Conservation (phyloP, 306 rosid genomes). For the Medicago truncatula region MtrunA17r5.0-ANR NC_053045.1:34048001-34048500, state of each 20-base stretch:
- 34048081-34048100: background rate
- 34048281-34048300: constrained; percentile 92
- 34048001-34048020: no score
- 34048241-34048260: constrained; percentile 84
- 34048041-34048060: no score
- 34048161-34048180: background rate
- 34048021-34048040: no score
- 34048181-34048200: background rate
- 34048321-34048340: constrained; percentile 80
- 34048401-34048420: constrained; percentile 77
- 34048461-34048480: constrained; percentile 95
- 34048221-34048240: constrained; percentile 43
- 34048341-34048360: constrained; percentile 72
- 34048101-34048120: background rate
- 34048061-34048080: background rate
- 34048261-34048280: constrained; percentile 81
- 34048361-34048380: constrained; percentile 86
- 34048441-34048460: constrained; percentile 89
- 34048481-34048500: constrained; percentile 95
- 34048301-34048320: constrained; percentile 87
- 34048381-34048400: constrained; percentile 93
- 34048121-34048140: background rate
- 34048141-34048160: background rate
- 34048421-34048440: constrained; percentile 70
- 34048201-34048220: background rate